phyloP scores from a whole-genome alignment of 768 basidiomycete genomes.

The Omphalotus guepiniiformis region DNA sequence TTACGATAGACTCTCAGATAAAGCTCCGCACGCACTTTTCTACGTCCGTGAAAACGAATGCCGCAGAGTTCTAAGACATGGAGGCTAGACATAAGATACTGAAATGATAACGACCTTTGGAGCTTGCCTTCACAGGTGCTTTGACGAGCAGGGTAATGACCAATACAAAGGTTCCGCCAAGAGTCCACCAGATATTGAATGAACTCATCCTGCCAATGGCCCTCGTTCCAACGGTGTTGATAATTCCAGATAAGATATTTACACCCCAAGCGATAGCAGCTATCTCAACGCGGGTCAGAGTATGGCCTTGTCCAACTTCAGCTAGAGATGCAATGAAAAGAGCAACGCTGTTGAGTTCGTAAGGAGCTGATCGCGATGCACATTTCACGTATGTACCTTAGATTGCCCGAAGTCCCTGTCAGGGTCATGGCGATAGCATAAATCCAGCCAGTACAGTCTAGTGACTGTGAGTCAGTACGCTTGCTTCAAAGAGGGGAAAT shows the following conservation, averaged over 20 bases:
- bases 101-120: not conserved
- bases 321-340: conserved; percentile 51
- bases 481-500: not conserved
- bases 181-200: conserved; percentile 59
- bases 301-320: conserved; percentile 42
- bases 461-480: not conserved
- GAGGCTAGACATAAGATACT: not conserved
- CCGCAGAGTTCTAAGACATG: conserved; percentile 38
- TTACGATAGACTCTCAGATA: not conserved
- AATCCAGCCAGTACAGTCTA: conserved; percentile 50
- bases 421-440: conserved; percentile 59
- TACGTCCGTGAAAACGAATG: conserved; percentile 53
- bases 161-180: conserved; percentile 54
- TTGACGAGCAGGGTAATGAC: conserved; percentile 54
- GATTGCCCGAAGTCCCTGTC: conserved; percentile 55
- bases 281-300: conserved; percentile 44
- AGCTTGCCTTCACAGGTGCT: conserved; percentile 44
- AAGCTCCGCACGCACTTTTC: conserved; percentile 37
- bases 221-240: conserved; percentile 55
- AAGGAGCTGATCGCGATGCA: not conserved
- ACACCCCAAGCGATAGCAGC: conserved; percentile 54
- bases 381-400: conserved; percentile 31
- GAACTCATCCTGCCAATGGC: conserved; percentile 52
- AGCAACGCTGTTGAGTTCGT: conserved; percentile 33
- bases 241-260: conserved; percentile 48